A percentile compares a stretch with the other conserved stretches of the same genome.
Conservation (phyloP, 257 asterid genomes). For the Solanum acaule region DNA sequence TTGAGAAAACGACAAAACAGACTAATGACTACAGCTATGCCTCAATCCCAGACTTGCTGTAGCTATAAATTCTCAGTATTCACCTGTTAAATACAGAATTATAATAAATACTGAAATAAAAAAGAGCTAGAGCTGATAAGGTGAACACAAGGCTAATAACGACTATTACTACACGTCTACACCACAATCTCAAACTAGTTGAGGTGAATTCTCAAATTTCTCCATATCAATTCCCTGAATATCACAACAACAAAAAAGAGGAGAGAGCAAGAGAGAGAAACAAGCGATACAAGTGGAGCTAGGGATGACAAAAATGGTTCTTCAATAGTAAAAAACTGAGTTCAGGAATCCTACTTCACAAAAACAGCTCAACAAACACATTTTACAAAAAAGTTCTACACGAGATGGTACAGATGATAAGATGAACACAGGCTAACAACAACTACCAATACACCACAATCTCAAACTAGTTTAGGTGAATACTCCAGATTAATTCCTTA, state of each 20-base stretch:
- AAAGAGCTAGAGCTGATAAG: not conserved
- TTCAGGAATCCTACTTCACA: not conserved
- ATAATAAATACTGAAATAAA: not conserved
- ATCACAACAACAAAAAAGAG: not conserved
- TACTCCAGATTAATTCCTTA: not conserved
- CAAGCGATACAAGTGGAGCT: not conserved
- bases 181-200: not conserved
- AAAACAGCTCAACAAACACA: not conserved
- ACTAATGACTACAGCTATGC: not conserved
- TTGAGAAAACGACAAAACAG: not conserved
- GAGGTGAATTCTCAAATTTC: not conserved
- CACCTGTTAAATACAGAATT: not conserved
- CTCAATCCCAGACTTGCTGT: not conserved
- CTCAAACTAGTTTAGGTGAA: not conserved
- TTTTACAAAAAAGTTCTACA: not conserved
- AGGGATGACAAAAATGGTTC: not conserved
- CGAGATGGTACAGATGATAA: not conserved
- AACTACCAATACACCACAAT: not conserved
- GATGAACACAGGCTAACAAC: not conserved
- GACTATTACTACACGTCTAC: not conserved
- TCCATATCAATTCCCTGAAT: not conserved
- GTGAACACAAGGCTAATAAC: not conserved
- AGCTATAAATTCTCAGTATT: not conserved
- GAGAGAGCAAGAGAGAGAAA: not conserved
- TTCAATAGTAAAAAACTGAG: not conserved